Evolutionary conservation across 441 rosid genomes (phyloP), one percentile per base, ranked within the genome.

Genomic region (Manihot esculenta): DNA sequence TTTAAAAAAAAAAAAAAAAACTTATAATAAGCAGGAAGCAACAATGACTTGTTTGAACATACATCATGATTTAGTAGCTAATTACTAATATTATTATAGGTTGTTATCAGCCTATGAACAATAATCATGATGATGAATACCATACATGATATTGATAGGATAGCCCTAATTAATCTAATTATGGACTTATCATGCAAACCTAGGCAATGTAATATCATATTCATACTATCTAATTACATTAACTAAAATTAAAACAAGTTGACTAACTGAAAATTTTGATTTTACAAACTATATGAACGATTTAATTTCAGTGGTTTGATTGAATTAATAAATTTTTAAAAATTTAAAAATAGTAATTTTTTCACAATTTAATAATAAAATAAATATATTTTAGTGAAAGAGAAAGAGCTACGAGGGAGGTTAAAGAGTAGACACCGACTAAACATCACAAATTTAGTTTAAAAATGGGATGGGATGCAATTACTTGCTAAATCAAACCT

Each of bases 391-490:
- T 17, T 24, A 26, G 0, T 0, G 45, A 38, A 51, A 48, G 41
- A 45, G 8, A 1, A 0, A 13, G n/a, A 45, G 15, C 55, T 9
- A 49, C 7, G 55, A 38, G 41, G 62, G 33, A 47, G 44, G 75
- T 70, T 57, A 54, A 54, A 50, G 72, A 77, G 82, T 83, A 83
- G 86, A 81, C 67, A 71, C 86, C 85, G 85, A 74, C 87, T 85
- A 82, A 69, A 61, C 82, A 83, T 87, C 74, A 83, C 47, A 33
- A 62, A 33, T 68, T 78, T 73, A 30, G 4, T 1, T 4, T 64
- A 71, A n/a, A n/a, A n/a, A 72, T 67, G 75, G 72, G 62, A 77
- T 67, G 63, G 51, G 58, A 20, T 12, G 65, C 30, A 47, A 71
- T 62, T 66, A 76, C 79, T 73, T 77, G 77, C 77, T 33, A 54